Base-by-base conservation (phyloP, 257 asterid species). In the Scutellaria barbata region DNA sequence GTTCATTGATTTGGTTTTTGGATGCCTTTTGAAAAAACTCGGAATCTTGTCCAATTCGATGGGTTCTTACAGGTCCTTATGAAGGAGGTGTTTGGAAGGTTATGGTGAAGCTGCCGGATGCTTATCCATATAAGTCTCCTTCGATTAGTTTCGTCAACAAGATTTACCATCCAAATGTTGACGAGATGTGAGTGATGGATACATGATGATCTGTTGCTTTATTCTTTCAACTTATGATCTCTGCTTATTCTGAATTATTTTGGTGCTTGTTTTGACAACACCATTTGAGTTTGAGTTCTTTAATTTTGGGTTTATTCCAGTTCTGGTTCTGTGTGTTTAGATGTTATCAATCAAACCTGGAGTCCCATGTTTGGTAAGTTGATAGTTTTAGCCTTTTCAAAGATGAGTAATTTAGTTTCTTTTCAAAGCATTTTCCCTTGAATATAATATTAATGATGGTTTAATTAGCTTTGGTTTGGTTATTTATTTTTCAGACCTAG, bases 341-440 rank as follows among this genome's bases (percentile, higher is more conserved):
- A 95, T 80, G 99, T 95, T 39, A 95, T 95, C 75, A 95, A 87
- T 81, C 99, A 95, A 89, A 88, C 97, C 0, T 95, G 99, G 99
- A 95, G 99, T 79, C 98, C 99, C 65, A 95, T 95, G 99, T 95
- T 95, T 39, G 99, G 99, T 94, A 91, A 77, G 4, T 14, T 10
- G 5, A 20, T 12, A 30, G 13, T 30, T 30, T 63, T 17, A 20
- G 37, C 14, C 42, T 56, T 13, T 62, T 63, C 18, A 30, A 30
- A 30, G 35, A 30, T 30, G 35, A 30, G 4, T 30, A 30, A 30
- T 5, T 30, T 30, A 5, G 35, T 30, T 2, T 3, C 1, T 25
- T 25, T 25, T 3, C 30, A n/a, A 25, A 25, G 30, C 30, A 25
- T 25, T 25, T 1, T 25, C 30, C 35, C 35, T 30, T 30, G 35